Evolutionary conservation across 2,329 filamentous ascomycete genomes (phyloP), one percentile per base, ranked within the genome.

Genomic region (Pseudogymnoascus verrucosus): DNA sequence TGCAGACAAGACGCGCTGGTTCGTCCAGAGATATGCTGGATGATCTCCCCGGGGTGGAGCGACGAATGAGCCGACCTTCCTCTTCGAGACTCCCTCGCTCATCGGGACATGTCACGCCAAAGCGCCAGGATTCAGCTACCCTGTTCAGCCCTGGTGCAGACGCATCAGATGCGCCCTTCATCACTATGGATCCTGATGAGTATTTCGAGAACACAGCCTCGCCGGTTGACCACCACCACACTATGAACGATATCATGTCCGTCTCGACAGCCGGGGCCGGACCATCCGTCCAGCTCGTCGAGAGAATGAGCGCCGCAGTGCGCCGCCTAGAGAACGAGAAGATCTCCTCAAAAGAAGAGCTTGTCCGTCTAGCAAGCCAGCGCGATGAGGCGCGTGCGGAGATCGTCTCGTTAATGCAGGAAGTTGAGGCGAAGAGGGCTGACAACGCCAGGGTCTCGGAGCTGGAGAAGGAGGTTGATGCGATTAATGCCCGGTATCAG

Each of bases 251-350:
- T 71, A 89, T 96, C 78, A 84, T 95, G 31, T 96, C 91, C 1
- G 90, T 91, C 5, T 96, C 92, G 0, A 97, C 93, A 0, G 89
- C 91, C 7, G 93, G 88, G 0, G 93, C 93, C 0, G 95, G 95
- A 0, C 95, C 95, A 0, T 93, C 89, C 0, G 93, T 99, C 1
- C 93, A 98, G 76, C 84, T 99, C 0, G 93, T 99, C 14, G 95
- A 98, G 77, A 86, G 93, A 62, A 96, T 99, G 91, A 96, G 90
- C 71, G 91, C 93, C 2, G 91, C 92, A 0, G 93, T 99, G 51
- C 89, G 95, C 8, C 86, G 93, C 5, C 80, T 99, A 0, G 95
- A 99, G 73, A 91, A 87, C 60, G 95, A 99, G 73, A 96, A 96
- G 73, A 90, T 95, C 1, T 89, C 89, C 1, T 87, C 88, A 12